Base-by-base conservation (phyloP, 1,284 basidiomycete species). In the Entoloma clypeatum region DNA sequence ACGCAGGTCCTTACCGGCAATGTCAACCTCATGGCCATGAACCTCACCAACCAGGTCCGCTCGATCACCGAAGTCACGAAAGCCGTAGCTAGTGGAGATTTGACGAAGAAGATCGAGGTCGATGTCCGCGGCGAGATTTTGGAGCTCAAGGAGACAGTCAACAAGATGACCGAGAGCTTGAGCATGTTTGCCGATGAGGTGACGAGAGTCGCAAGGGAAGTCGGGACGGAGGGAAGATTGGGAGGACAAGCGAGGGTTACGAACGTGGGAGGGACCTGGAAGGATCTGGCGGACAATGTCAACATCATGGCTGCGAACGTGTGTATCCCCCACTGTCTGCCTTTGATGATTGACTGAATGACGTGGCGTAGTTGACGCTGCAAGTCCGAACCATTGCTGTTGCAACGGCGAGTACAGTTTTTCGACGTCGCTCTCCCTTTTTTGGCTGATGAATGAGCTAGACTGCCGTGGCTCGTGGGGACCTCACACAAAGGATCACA, bases 311-410 rank as follows among this genome's bases (percentile, higher is more conserved):
- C 86, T 39, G 78, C 77, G 32, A 89, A 89, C 53, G 83, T 87
- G 53, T 51, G 81, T 70, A 17, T 36, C 19, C 16, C 41, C 28
- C 19, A 32, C 29, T 38, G 36, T 37, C 29, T 47, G 34, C 39
- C 11, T 28, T 16, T 22, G 36, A 39, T 10, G 13, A n/a, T n/a
- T n/a, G n/a, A n/a, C 23, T 43, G 55, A 93, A 93, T 60, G 78
- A 88, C 50, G 88, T 89, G 86, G 86, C 85, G 45, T 55, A 81
- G 88, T 77, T 96, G 66, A 96, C 93, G 1, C 67, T 92, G 44
- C 92, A 96, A 81, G 93, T 96, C 49, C 83, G 93, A 56, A 92
- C 91, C 0, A 95, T 97, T 54, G 91, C 93, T 4, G 82, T 91
- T 38, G 91, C 92, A 14, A 96, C 93, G 13, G 81, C 82, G 53